A percentile compares a stretch with the other conserved stretches of the same genome.
These are phyloP conservation scores for Colletotrichum destructivum DNA, from an alignment of 2,329 filamentous ascomycete species.

Conservation along the genomic window DNA sequence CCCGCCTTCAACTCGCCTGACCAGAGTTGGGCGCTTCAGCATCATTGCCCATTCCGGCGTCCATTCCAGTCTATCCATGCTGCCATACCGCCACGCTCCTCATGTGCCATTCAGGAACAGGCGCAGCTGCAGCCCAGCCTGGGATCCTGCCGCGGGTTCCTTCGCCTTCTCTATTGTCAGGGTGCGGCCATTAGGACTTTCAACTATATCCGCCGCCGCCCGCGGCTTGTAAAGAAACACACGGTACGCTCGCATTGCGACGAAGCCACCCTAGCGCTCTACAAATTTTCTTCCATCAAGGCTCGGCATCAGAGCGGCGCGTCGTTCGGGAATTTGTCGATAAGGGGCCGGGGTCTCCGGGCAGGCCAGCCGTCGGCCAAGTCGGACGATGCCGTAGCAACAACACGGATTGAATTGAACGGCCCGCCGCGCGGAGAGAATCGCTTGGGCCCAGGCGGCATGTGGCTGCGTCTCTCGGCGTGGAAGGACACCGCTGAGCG, in stretches of 20 bases:
- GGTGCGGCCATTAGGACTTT: background rate
- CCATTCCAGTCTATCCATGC: background rate
- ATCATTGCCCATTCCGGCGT: too few species aligned
- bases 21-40: too few species aligned
- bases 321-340: background rate
- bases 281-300: background rate
- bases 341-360: background rate
- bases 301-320: background rate
- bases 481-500: background rate
- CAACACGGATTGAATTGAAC: background rate
- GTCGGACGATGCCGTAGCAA: slow-evolving; percentile 3
- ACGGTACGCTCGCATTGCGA: slow-evolving; percentile 1
- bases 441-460: background rate
- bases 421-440: slow-evolving; percentile 1
- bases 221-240: slow-evolving; percentile 11
- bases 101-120: slow-evolving; percentile 10
- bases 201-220: background rate
- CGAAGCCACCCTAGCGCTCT: background rate
- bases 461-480: background rate
- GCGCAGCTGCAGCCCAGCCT: background rate
- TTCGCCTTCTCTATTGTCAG: background rate
- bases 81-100: background rate
- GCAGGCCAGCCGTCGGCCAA: background rate
- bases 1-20: background rate
- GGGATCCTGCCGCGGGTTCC: too few species aligned